These are phyloP conservation scores for Kalmusia sp. DNA, from an alignment of 2,329 filamentous ascomycete genomes.

Conservation along the genomic window DNA sequence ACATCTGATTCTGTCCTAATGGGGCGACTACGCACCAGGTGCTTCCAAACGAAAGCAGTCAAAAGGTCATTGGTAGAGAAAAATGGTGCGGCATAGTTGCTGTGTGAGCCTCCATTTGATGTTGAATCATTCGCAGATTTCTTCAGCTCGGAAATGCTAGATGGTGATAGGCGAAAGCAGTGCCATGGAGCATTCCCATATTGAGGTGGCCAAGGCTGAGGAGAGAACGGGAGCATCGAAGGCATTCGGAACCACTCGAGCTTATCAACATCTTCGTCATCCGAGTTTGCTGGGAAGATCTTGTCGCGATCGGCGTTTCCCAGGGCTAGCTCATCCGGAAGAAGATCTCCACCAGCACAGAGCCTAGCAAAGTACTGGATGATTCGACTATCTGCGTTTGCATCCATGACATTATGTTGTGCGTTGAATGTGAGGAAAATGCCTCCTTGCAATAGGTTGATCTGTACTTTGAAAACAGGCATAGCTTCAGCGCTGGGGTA, in stretches of 20 bases:
- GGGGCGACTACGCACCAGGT: background rate
- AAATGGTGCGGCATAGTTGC: background rate
- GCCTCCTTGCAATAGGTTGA: background rate
- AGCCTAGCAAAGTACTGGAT: background rate
- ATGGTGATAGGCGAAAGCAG: background rate
- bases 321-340: background rate
- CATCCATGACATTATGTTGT: conserved; percentile 2
- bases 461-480: background rate
- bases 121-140: background rate
- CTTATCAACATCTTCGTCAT: background rate
- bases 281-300: background rate
- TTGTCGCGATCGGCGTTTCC: background rate
- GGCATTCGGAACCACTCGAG: background rate
- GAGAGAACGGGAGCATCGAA: background rate
- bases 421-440: background rate
- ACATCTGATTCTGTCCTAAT: background rate
- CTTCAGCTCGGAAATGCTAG: background rate
- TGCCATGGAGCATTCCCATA: conserved; percentile 4
- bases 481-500: background rate
- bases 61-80: conserved; percentile 2
- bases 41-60: background rate
- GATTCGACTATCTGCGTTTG: background rate
- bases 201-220: conserved; percentile 1
- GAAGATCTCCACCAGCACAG: background rate
- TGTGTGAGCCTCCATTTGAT: background rate